These are phyloP conservation scores for Pleurotus ostreatus DNA, from an alignment of 768 basidiomycete genomes.

Conservation along the genomic window DNA sequence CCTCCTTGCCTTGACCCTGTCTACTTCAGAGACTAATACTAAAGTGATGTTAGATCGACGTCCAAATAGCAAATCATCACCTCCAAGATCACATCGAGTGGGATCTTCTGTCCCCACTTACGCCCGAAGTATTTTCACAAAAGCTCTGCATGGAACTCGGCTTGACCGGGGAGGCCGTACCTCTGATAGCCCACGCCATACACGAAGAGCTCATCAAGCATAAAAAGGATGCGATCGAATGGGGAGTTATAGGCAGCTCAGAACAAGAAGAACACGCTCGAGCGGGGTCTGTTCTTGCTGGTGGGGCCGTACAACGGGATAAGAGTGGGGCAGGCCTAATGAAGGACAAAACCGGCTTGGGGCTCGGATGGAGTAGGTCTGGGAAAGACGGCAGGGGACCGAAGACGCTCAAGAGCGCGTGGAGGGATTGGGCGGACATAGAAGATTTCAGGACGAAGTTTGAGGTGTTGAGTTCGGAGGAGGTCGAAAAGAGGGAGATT, in stretches of 20 bases:
- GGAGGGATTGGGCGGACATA: conserved; percentile 93
- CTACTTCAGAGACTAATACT: not conserved
- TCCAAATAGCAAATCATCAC: conserved; percentile 90
- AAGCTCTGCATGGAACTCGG: conserved; percentile 85
- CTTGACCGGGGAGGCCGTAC: conserved; percentile 80
- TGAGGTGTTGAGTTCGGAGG: conserved; percentile 83
- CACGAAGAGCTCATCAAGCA: conserved; percentile 95
- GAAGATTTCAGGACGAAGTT: conserved; percentile 88
- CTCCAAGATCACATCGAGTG: conserved; percentile 96
- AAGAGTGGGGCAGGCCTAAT: conserved; percentile 50
- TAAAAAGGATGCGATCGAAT: conserved; percentile 92
- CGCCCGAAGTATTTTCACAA: conserved; percentile 80
- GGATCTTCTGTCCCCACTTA: conserved; percentile 92
- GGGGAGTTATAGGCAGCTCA: conserved; percentile 75
- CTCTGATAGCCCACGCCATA: conserved; percentile 88
- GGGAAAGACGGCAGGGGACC: conserved; percentile 80
- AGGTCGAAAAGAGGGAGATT: conserved; percentile 85
- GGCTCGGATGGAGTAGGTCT: conserved; percentile 70
- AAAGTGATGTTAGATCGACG: conserved; percentile 72
- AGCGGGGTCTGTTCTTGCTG: conserved; percentile 21
- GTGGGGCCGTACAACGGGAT: conserved; percentile 36
- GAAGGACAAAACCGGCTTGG: conserved; percentile 82
- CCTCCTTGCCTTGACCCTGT: not conserved
- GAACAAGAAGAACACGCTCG: conserved; percentile 21
- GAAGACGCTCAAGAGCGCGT: conserved; percentile 79